phyloP scores from a whole-genome alignment of 1,284 basidiomycete genomes.

The Cryptococcus sp. region DNA sequence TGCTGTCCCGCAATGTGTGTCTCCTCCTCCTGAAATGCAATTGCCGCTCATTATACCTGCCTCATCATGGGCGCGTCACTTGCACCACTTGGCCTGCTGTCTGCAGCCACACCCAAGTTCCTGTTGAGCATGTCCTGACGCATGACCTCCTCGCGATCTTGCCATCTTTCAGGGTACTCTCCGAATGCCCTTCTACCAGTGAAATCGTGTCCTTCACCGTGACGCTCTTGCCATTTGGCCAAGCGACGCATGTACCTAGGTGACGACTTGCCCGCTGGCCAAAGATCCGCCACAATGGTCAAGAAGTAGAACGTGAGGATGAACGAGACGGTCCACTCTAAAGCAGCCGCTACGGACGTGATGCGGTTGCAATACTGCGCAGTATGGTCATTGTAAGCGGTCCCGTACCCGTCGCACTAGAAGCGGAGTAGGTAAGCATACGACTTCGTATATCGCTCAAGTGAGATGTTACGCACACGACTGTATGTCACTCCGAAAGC shows the following conservation, averaged over 20 bases:
- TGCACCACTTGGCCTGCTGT: conserved; percentile 8
- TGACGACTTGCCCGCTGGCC: conserved; percentile 51
- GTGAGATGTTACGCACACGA: conserved; percentile 25
- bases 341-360: conserved; percentile 53
- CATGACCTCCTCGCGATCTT: conserved; percentile 28
- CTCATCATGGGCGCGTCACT: conserved; percentile 23
- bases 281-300: conserved; percentile 44
- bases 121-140: conserved; percentile 28
- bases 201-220: conserved; percentile 46
- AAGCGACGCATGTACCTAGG: conserved; percentile 52
- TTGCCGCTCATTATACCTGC: conserved; percentile 5
- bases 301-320: conserved; percentile 52
- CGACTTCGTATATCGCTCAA: neutral
- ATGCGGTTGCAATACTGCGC: conserved; percentile 51
- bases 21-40: no score
- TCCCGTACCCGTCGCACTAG: conserved; percentile 38
- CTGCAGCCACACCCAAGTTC: conserved; percentile 16
- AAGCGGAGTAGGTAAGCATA: neutral
- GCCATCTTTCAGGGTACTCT: conserved; percentile 39
- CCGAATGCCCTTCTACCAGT: conserved; percentile 42
- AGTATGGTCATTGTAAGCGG: conserved; percentile 18
- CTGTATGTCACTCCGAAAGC: conserved; percentile 55
- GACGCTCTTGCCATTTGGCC: conserved; percentile 48
- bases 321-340: conserved; percentile 56
- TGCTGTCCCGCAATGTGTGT: no score